Base-by-base conservation (phyloP, 805 yeast species). In the Saturnispora quitensis region DNA sequence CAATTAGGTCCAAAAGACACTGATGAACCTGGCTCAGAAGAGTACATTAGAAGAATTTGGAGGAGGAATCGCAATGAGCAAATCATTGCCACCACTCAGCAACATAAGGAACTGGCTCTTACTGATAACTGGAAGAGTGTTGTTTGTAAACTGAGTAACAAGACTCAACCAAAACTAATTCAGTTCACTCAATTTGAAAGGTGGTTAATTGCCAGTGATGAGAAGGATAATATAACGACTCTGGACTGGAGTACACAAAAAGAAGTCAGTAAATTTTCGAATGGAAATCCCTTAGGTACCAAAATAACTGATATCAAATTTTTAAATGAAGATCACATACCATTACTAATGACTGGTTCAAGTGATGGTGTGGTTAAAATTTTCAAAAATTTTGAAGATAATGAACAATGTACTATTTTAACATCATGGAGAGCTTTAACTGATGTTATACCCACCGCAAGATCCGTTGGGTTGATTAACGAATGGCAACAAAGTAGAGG, bases 401-500 rank as follows among this genome's bases (percentile, higher is more conserved):
- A 68, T 7, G 74, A 73, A 4, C 70, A 73, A 5, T 73, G 82
- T 7, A 84, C 84, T 58, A 67, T 88, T 49, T 80, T 89, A 2
- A 78, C 96, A 0, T 80, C 97, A 0, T 93, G 98, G 97, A 77
- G 97, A 64, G 97, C 96, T 0, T 73, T 93, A 53, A 85, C 95
- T 0, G 97, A 90, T 64, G 73, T 91, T 62, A 69, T 89, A 17
- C 73, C 89, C 25, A 84, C 95, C 0, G 86, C 91, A 25, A 76
- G 87, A 60, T 83, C 89, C 27, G 80, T 88, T 15, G 97, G 97
- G 3, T 70, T 91, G 49, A 76, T 89, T 18, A 81, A 90, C 10
- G 98, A 93, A 58, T 93, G 99, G 99, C 98, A 91, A 66, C 99
- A 93, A 63, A 84, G 93, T 44, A 73, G 97, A 54, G 99, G 99